These are phyloP conservation scores for Candida sanyaensis DNA, from an alignment of 1,139 yeast species.

Conservation along the genomic window DNA sequence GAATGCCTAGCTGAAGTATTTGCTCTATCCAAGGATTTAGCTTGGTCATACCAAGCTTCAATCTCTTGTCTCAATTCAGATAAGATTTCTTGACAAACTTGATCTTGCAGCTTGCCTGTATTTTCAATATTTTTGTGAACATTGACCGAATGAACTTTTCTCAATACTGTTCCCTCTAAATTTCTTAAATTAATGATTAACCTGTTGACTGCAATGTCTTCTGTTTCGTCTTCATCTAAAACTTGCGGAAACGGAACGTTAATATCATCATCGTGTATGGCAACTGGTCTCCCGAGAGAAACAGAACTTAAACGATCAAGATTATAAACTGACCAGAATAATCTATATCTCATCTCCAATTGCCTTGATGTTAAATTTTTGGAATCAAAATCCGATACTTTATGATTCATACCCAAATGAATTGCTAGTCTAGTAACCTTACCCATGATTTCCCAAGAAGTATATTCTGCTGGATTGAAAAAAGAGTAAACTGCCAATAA, in stretches of 20 bases:
- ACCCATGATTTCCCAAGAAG: conserved; percentile 53
- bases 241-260: conserved; percentile 39
- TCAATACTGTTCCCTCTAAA: conserved; percentile 44
- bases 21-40: conserved; percentile 20
- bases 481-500: conserved; percentile 47
- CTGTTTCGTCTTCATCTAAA: conserved; percentile 35
- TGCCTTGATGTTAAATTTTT: conserved; percentile 26
- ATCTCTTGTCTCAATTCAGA: conserved; percentile 34
- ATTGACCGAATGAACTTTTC: conserved; percentile 40
- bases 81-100: conserved; percentile 28
- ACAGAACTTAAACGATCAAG: conserved; percentile 48
- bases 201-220: conserved; percentile 37
- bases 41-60: conserved; percentile 36
- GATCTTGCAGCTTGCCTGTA: conserved; percentile 13
- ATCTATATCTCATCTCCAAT: conserved; percentile 41
- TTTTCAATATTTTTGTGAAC: conserved; percentile 7
- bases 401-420: conserved; percentile 45
- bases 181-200: conserved; percentile 40
- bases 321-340: conserved; percentile 53
- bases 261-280: conserved; percentile 48
- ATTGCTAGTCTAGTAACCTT: conserved; percentile 41
- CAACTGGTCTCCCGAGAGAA: conserved; percentile 45
- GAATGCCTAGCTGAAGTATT: conserved; percentile 13
- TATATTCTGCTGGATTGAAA: conserved; percentile 43
- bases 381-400: conserved; percentile 23